Base-by-base conservation (phyloP, 2,329 filamentous ascomycete species). In the Talaromyces sp. region DNA sequence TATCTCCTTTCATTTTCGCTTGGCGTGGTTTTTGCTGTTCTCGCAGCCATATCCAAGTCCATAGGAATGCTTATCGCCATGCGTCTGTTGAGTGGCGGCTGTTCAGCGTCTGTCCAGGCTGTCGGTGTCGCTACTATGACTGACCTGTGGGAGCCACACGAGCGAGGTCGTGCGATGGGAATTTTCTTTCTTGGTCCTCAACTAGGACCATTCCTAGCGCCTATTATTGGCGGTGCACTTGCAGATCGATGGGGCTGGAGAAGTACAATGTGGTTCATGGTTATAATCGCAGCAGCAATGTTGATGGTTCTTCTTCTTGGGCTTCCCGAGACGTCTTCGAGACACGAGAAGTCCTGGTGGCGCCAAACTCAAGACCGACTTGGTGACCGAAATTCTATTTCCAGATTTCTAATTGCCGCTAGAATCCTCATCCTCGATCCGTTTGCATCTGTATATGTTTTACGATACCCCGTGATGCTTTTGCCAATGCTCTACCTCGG, bases 61-160 rank as follows among this genome's bases (percentile, higher is more conserved):
- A 90, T 92, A 65, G 79, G 78, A 47, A 92, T 93, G 89, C 83
- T 96, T 47, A 87, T 94, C 66, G 83, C 89, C 44, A 89, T 93
- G 81, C 85, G 91, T 14, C 78, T 92, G 65, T 78, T 92, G 4
- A 84, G 85, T 47, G 91, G 91, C 40, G 91, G 90, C 23, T 89
- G 90, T 2, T 87, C 90, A 0, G 90, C 91, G 1, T 90, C 88
- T 1, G 91, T 93, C 0, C 91, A 94, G 72, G 89, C 91, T 7
- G 90, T 94, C 8, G 91, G 91, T 4, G 90, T 90, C 1, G 91
- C 91, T 4, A 92, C 90, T 1, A 90, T 95, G 62, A 87, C 91
- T 44, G 91, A 95, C 71, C 81, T 94, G 12, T 96, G 90, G 88
- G 88, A 91, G 65, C 76, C 86, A 0, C 81, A 79, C 53, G 88